A percentile compares a stretch with the other conserved stretches of the same genome.
Conservation (phyloP, 805 yeast genomes). For the Isabelozyma pseudorhagii region DNA sequence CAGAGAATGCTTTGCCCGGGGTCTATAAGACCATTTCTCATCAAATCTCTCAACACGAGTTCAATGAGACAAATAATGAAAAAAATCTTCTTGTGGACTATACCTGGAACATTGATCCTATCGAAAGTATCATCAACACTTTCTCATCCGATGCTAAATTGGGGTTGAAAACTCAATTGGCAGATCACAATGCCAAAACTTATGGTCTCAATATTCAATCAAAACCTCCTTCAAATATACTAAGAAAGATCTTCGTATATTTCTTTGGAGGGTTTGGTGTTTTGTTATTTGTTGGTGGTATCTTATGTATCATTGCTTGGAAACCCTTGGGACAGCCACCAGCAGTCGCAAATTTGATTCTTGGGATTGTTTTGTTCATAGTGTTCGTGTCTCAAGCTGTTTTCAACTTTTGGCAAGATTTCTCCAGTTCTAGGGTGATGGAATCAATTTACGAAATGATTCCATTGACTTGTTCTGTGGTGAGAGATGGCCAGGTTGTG, state of each 20-base stretch:
- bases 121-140: constrained; percentile 16
- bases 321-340: constrained; percentile 50
- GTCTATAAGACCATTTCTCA: constrained; percentile 37
- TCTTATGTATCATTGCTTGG: constrained; percentile 43
- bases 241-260: constrained; percentile 32
- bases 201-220: constrained; percentile 36
- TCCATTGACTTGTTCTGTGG: constrained; percentile 33
- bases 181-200: constrained; percentile 9
- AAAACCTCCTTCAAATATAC: constrained; percentile 31
- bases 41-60: constrained; percentile 13
- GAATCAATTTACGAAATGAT: constrained; percentile 43
- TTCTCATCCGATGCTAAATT: constrained; percentile 13
- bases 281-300: constrained; percentile 38
- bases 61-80: constrained; percentile 7
- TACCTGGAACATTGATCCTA: constrained; percentile 27
- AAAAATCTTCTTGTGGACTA: constrained; percentile 16
- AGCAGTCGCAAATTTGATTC: constrained; percentile 38
- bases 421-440: constrained; percentile 46
- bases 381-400: constrained; percentile 42
- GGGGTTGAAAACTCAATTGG: constrained; percentile 20
- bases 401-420: constrained; percentile 47
- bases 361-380: constrained; percentile 38
- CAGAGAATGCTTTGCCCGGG: constrained; percentile 30
- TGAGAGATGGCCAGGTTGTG: constrained; percentile 29
- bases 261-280: constrained; percentile 50